Percentiles rank a stretch among this genome's conserved stretches.
These are phyloP conservation scores for Didymella pinodella DNA, from an alignment of 2,329 filamentous ascomycete species.

Conservation along the genomic window DNA sequence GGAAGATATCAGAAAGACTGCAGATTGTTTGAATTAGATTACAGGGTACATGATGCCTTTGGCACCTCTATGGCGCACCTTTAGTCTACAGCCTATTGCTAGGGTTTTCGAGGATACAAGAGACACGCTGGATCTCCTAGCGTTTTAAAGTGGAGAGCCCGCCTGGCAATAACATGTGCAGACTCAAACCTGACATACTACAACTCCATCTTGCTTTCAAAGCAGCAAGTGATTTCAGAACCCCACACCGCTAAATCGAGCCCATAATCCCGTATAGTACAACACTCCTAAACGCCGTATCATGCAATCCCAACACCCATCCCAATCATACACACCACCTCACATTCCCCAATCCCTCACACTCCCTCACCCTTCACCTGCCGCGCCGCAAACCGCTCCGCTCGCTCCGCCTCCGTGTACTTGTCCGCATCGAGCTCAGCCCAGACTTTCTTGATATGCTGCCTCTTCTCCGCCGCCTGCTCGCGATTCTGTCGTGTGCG, in stretches of 20 bases:
- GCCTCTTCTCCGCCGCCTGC: constrained; percentile 70
- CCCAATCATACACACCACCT: background rate
- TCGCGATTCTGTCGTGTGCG: constrained; percentile 80
- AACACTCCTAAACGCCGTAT: constrained; percentile 5
- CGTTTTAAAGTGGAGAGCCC: no score
- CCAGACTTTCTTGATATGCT: constrained; percentile 79
- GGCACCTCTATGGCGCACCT: no score
- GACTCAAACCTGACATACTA: background rate
- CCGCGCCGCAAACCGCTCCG: background rate
- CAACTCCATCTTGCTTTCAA: background rate
- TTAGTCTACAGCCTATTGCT: no score
- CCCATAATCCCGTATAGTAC: constrained; percentile 7
- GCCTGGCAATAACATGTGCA: background rate
- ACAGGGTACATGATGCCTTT: no score
- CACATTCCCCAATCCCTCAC: background rate
- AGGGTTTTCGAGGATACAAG: background rate
- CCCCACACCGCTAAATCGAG: background rate
- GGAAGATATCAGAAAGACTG: no score
- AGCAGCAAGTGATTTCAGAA: background rate
- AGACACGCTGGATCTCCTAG: no score
- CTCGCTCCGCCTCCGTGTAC: constrained; percentile 20
- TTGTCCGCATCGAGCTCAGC: constrained; percentile 77
- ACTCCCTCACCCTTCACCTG: constrained; percentile 1
- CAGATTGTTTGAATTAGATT: no score
- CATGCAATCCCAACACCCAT: background rate